Percentiles rank a stretch among this genome's conserved stretches.
These are phyloP conservation scores for Aotearoamyces nothofagi DNA, from an alignment of 2,329 filamentous ascomycete species.

Conservation along the genomic window DNA sequence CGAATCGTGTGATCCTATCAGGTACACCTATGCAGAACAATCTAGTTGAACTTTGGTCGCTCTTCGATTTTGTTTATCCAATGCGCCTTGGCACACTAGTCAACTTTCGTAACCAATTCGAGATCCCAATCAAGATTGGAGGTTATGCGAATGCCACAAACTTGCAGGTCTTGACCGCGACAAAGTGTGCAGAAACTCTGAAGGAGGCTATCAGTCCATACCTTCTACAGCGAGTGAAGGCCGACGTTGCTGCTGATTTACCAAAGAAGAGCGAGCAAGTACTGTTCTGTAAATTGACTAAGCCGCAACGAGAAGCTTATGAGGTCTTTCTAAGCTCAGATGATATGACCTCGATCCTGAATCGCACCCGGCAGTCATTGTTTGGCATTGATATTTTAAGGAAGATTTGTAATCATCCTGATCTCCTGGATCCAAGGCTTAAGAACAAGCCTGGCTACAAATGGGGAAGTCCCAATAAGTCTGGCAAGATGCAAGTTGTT, in stretches of 20 bases:
- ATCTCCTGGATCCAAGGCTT: constrained; percentile 53
- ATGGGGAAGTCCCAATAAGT: constrained; percentile 66
- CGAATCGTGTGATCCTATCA: constrained; percentile 83
- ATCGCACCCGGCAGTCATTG: constrained; percentile 60
- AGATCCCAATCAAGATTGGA: constrained; percentile 83
- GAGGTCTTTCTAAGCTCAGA: constrained; percentile 66
- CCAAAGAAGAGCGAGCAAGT: constrained; percentile 95
- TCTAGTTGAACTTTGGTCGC: constrained; percentile 82
- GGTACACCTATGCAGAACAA: constrained; percentile 98
- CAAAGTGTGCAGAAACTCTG: constrained; percentile 83
- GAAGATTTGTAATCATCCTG: constrained; percentile 96
- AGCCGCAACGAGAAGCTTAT: constrained; percentile 65
- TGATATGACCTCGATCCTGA: constrained; percentile 73
- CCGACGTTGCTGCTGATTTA: constrained; percentile 83
- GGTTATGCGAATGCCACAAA: constrained; percentile 94
- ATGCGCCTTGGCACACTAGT: constrained; percentile 89
- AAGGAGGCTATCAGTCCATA: constrained; percentile 93
- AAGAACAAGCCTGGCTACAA: constrained; percentile 46
- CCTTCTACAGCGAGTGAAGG: constrained; percentile 79
- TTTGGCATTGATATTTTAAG: constrained; percentile 84
- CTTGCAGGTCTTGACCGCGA: constrained; percentile 83
- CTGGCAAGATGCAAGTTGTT: constrained; percentile 92
- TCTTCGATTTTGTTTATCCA: constrained; percentile 95
- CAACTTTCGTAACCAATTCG: constrained; percentile 81
- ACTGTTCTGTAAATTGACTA: constrained; percentile 84